These are phyloP conservation scores for Umbelopsis ramanniana DNA, from an alignment of 192 early-diverging fungal species.

Conservation along the genomic window DNA sequence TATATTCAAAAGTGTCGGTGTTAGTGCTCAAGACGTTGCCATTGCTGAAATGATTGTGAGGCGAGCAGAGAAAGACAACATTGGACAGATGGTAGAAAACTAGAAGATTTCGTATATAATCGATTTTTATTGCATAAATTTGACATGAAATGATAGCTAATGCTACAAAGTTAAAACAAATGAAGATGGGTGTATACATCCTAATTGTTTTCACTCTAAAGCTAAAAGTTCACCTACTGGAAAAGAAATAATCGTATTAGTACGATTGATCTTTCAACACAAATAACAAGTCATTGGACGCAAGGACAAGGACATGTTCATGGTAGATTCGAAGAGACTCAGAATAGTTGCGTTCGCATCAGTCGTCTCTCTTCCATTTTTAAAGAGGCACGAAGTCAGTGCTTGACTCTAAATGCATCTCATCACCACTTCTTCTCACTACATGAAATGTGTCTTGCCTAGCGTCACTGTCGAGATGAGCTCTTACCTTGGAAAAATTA, in stretches of 20 bases:
- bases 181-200: too few species aligned
- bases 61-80: slow-evolving; percentile 38
- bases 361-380: slow-evolving; percentile 23
- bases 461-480: too few species aligned
- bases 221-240: background rate
- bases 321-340: slow-evolving; percentile 18
- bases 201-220: background rate
- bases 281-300: too few species aligned
- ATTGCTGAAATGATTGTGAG: slow-evolving; percentile 49
- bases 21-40: slow-evolving; percentile 58
- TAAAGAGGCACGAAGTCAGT: slow-evolving; percentile 29
- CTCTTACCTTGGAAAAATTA: too few species aligned
- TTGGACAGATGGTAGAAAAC: slow-evolving; percentile 44
- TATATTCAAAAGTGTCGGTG: slow-evolving; percentile 61
- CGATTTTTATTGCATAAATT: slow-evolving; percentile 3
- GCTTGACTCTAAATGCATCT: slow-evolving; percentile 40
- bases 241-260: too few species aligned
- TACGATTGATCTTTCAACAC: too few species aligned
- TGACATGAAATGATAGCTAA: too few species aligned
- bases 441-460: background rate
- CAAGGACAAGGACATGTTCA: slow-evolving; percentile 5
- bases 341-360: slow-evolving; percentile 22
- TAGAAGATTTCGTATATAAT: slow-evolving; percentile 26
- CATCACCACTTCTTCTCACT: slow-evolving; percentile 32
- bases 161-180: too few species aligned